These are phyloP conservation scores for Penicillium sp. DNA, from an alignment of 2,329 filamentous ascomycete genomes.

Conservation along the genomic window DNA sequence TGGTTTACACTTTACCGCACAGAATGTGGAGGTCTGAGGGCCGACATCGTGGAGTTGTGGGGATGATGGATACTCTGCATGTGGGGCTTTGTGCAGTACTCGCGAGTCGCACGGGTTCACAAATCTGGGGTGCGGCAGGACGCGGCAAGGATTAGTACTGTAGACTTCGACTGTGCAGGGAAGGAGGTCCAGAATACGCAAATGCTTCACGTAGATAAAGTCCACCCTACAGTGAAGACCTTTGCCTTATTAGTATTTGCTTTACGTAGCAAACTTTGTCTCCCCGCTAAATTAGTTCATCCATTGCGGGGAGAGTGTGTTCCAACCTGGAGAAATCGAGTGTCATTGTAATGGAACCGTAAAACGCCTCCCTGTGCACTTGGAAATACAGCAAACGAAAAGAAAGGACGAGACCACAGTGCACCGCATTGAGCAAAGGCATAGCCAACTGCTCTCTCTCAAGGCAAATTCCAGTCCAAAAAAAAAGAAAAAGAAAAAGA, in stretches of 20 bases:
- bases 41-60: background rate
- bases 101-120: background rate
- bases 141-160: background rate
- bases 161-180: background rate
- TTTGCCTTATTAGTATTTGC: background rate
- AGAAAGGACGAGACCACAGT: background rate
- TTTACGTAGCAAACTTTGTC: background rate
- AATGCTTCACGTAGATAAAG: background rate
- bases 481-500: background rate
- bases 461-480: background rate
- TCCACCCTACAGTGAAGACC: background rate
- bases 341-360: background rate
- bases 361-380: background rate
- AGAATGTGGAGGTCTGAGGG: background rate
- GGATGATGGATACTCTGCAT: constrained; percentile 6
- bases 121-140: constrained; percentile 1
- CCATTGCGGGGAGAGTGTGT: background rate
- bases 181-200: background rate
- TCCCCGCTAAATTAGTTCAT: too few species aligned
- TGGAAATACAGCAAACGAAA: background rate
- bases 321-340: background rate
- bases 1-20: background rate
- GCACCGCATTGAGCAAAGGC: constrained; percentile 2
- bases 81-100: constrained; percentile 14
- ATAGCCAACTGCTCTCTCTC: background rate